Conservation (phyloP, 345 rosid species). For the Draba incana region DNA sequence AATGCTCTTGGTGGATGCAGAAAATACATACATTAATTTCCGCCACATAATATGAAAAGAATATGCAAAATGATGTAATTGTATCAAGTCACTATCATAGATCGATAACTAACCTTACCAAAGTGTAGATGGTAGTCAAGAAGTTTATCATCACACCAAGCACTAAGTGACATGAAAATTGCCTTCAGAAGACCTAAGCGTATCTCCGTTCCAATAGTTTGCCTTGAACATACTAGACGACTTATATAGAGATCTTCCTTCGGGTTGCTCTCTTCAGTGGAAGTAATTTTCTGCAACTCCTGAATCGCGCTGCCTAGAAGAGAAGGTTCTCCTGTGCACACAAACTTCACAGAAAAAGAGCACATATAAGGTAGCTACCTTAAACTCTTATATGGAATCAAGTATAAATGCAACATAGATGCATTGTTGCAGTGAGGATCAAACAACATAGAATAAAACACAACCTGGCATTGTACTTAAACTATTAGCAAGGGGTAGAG, state of each 20-base stretch:
- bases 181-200: constrained; percentile 57
- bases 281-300: constrained; percentile 62
- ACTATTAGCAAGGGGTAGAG: not conserved
- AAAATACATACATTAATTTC: not conserved
- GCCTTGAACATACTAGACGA: constrained; percentile 59
- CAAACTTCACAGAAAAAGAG: constrained; percentile 61
- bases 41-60: not conserved
- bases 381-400: constrained; percentile 21
- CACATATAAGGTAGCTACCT: constrained; percentile 15
- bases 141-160: constrained; percentile 74
- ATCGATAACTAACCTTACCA: constrained; percentile 60
- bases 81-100: constrained; percentile 5
- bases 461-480: constrained; percentile 7
- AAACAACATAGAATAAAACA: constrained; percentile 8
- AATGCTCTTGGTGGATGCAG: constrained; percentile 16
- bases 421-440: constrained; percentile 16
- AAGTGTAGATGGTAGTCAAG: constrained; percentile 90
- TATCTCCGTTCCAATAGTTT: constrained; percentile 45
- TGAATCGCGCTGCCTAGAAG: constrained; percentile 64
- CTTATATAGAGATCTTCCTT: constrained; percentile 64
- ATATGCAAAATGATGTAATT: not conserved
- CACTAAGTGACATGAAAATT: constrained; percentile 62
- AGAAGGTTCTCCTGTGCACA: constrained; percentile 63
- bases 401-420: constrained; percentile 13
- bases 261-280: constrained; percentile 49